Percentiles rank a stretch among this genome's conserved stretches.
These are phyloP conservation scores for Citrus medica DNA, from an alignment of 345 rosid genomes.

Conservation along the genomic window DNA sequence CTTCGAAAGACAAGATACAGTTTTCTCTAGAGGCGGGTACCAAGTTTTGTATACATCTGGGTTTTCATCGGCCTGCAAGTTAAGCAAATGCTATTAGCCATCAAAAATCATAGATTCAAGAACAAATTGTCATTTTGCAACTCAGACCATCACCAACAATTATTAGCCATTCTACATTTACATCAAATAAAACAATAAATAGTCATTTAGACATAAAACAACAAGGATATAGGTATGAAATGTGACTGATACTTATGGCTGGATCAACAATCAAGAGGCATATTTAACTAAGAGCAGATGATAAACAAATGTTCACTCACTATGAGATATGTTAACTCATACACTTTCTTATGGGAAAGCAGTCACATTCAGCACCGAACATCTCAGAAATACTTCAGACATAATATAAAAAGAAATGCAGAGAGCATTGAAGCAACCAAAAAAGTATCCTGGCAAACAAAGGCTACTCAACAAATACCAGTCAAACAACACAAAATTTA, in stretches of 20 bases:
- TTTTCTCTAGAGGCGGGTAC: constrained; percentile 96
- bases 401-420: neutral
- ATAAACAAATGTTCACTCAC: neutral
- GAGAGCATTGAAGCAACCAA: neutral
- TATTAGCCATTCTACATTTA: neutral
- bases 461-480: constrained; percentile 1
- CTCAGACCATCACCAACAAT: neutral
- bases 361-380: neutral
- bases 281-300: neutral
- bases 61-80: constrained; percentile 59
- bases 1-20: constrained; percentile 88
- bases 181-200: neutral
- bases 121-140: neutral
- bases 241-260: neutral
- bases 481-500: neutral
- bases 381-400: neutral
- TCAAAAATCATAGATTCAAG: neutral
- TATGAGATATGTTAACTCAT: neutral
- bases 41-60: constrained; percentile 70
- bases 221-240: neutral
- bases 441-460: neutral
- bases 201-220: neutral
- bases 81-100: constrained; percentile 7
- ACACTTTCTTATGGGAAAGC: neutral
- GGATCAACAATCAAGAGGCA: neutral